Evolutionary conservation across 2,329 filamentous ascomycete genomes (phyloP).

Genomic region (Sordariomycetes sp.): DNA sequence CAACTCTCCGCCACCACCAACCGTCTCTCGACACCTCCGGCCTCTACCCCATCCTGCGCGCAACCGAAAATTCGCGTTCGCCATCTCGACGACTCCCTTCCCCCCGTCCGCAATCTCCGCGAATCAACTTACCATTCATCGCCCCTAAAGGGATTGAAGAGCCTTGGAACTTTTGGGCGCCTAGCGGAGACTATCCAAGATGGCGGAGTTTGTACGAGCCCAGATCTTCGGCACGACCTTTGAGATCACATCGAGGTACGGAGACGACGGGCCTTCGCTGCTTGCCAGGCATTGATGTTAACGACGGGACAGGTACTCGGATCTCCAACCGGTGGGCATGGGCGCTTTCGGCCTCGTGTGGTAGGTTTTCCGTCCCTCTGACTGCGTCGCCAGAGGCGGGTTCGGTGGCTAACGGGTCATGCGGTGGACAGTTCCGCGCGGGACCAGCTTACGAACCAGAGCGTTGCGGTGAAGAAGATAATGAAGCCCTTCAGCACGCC

Average conservation of each 20-base stretch:
- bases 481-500: conserved; percentile 99
- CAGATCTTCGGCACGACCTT: conserved; percentile 99
- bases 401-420: not conserved
- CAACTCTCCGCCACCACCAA: not conserved
- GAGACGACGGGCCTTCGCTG: conserved; percentile 6
- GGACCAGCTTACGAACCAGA: conserved; percentile 93
- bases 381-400: not conserved
- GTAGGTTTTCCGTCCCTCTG: conserved; percentile 35
- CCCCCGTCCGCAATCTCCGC: too few relatives aligned
- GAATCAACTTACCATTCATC: not conserved
- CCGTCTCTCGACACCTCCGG: not conserved
- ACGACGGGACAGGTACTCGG: conserved; percentile 65
- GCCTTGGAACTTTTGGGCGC: not conserved
- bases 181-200: conserved; percentile 32
- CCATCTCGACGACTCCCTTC: not conserved
- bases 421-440: conserved; percentile 77
- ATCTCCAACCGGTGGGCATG: conserved; percentile 98
- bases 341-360: conserved; percentile 97
- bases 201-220: conserved; percentile 98
- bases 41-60: not conserved
- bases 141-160: not conserved
- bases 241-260: conserved; percentile 94
- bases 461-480: conserved; percentile 99
- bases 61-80: not conserved
- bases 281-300: not conserved